Evolutionary conservation across 2,329 filamentous ascomycete genomes (phyloP).

Genomic region (Colletotrichum zoysiae): DNA sequence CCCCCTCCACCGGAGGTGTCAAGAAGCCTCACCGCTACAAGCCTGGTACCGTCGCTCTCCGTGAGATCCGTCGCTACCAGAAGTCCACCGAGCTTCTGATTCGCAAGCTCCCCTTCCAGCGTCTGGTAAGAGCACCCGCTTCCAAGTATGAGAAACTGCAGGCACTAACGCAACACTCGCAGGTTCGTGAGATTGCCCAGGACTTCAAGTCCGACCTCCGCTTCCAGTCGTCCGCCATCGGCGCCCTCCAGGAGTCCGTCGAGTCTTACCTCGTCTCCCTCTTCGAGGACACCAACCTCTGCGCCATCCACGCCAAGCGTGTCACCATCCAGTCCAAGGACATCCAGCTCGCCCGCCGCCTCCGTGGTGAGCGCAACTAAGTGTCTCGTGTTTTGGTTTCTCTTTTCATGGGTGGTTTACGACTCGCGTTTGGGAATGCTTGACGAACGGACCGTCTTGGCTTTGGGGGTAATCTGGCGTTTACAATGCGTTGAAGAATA

Average conservation of each 20-base stretch:
- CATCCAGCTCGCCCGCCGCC: constrained; percentile 94
- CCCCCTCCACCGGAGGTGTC: constrained; percentile 95
- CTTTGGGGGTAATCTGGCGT: constrained; percentile 60
- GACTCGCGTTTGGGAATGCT: constrained; percentile 56
- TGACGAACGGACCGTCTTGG: constrained; percentile 52
- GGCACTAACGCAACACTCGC: constrained; percentile 41
- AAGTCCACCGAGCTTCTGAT: constrained; percentile 91
- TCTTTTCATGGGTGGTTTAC: constrained; percentile 53
- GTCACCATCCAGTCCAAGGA: constrained; percentile 98
- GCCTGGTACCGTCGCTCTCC: constrained; percentile 88
- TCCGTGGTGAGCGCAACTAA: constrained; percentile 94
- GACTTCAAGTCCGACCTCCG: constrained; percentile 96
- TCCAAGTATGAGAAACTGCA: not conserved
- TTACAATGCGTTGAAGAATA: constrained; percentile 56
- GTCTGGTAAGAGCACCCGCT: constrained; percentile 71
- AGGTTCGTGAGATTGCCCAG: constrained; percentile 93
- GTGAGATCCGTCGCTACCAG: constrained; percentile 94
- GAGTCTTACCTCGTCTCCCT: constrained; percentile 99
- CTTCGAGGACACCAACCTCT: constrained; percentile 98
- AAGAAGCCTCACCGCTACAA: constrained; percentile 94
- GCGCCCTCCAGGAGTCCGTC: constrained; percentile 96
- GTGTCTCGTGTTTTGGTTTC: constrained; percentile 47
- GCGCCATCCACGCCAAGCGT: constrained; percentile 99
- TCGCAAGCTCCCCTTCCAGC: constrained; percentile 97
- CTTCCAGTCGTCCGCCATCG: constrained; percentile 98